Evolutionary conservation across 148 eudicot genomes (phyloP).

Genomic region (Camellia lanceoleosa): DNA sequence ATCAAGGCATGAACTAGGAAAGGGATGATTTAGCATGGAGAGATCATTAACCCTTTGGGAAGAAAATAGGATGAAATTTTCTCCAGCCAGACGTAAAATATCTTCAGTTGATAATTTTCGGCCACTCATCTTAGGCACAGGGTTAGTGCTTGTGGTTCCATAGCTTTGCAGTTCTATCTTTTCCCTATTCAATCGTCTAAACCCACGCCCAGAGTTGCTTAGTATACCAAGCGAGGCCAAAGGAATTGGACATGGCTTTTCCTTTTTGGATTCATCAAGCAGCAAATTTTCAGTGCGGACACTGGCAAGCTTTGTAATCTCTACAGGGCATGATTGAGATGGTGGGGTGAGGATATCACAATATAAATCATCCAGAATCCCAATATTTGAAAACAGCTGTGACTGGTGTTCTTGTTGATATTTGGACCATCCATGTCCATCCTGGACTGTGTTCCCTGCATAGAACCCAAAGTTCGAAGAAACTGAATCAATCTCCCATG

Average conservation of each 20-base stretch:
- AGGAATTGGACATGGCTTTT: conserved; percentile 2
- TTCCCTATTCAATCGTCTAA: conserved; percentile 3
- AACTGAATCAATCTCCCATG: background rate
- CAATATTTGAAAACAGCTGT: background rate
- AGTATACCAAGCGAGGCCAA: conserved; percentile 24
- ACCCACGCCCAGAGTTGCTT: conserved; percentile 8
- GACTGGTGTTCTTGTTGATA: conserved; percentile 13
- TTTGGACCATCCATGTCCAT: background rate
- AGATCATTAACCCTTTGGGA: conserved; percentile 9
- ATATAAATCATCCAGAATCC: conserved; percentile 2
- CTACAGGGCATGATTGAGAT: conserved; percentile 16
- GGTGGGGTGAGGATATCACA: conserved; percentile 16
- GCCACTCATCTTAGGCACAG: background rate
- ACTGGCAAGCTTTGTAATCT: conserved; percentile 10
- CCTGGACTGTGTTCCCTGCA: background rate
- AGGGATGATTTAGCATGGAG: conserved; percentile 11
- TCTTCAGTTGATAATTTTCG: conserved; percentile 21
- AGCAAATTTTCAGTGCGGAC: background rate
- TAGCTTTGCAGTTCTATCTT: background rate
- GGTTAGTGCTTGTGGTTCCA: background rate
- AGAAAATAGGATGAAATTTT: conserved; percentile 28
- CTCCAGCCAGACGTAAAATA: conserved; percentile 32
- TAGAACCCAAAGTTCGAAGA: background rate
- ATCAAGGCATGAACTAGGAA: conserved; percentile 13
- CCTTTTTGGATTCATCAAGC: background rate